Conservation (phyloP, 345 rosid genomes). For the Heritiera littoralis region DNA sequence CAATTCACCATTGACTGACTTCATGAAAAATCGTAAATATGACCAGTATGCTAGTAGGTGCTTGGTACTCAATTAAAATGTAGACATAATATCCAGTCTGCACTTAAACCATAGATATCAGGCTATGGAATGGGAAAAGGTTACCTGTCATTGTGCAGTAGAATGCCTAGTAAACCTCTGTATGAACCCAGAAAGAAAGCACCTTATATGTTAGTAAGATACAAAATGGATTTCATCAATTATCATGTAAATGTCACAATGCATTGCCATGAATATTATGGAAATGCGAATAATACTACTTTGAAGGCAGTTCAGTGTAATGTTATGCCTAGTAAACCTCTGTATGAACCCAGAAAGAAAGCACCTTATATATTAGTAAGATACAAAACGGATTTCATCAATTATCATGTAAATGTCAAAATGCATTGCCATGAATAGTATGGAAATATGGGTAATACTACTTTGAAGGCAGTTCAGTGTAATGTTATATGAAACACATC, state of each 20-base stretch:
- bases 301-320: neutral
- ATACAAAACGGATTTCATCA: neutral
- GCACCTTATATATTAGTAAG: neutral
- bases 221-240: neutral
- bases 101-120: too few species aligned
- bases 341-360: too few species aligned
- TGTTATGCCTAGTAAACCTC: too few species aligned
- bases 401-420: too few species aligned
- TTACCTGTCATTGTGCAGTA: too few species aligned
- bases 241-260: too few species aligned
- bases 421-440: neutral
- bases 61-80: slow-evolving; percentile 1
- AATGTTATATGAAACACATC: neutral
- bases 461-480: neutral
- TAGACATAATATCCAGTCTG: neutral
- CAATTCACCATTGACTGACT: slow-evolving; percentile 33
- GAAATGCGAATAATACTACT: neutral
- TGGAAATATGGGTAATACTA: neutral
- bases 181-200: too few species aligned
- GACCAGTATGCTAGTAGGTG: slow-evolving; percentile 31
- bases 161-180: too few species aligned
- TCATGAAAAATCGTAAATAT: slow-evolving; percentile 40
- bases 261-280: neutral
- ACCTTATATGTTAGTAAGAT: neutral
- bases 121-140: too few species aligned